Evolutionary conservation across 768 basidiomycete genomes (phyloP), one percentile per base, ranked within the genome.

Genomic region (Russula brevipes): DNA sequence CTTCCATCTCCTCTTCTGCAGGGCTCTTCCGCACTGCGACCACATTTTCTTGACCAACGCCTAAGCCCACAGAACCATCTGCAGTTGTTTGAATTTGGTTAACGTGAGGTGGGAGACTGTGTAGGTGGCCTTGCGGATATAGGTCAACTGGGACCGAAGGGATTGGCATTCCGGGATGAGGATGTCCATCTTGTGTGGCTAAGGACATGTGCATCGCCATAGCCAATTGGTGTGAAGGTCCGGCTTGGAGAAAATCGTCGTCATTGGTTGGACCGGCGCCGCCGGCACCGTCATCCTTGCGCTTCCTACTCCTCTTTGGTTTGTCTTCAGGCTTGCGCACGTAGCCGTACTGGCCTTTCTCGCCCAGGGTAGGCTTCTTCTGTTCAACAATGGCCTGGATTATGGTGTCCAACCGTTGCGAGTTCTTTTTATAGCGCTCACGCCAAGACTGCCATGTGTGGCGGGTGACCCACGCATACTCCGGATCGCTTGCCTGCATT

Each of bases 391-490:
- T 84, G 5, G 76, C 76, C 1, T 82, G 73, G 57, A 93, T 91
- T 58, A 82, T 73, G 11, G 70, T 70, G 69, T 92, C 89, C 42
- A 92, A 79, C 10, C 89, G 83, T 7, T 75, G 70, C 0, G 88
- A 77, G 64, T 93, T 87, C 74, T 92, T 92, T 77, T 92, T 91
- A 76, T 93, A 93, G 35, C 91, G 80, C 70, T 93, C 90, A 33
- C 91, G 82, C 90, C 90, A 93, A 16, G 90, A 93, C 67, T 91
- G 89, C 90, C 90, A 93, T 2, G 89, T 91, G 71, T 93, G 90
- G 16, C 89, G 85, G 31, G 77, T 79, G 19, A 91, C 91, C 90
- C 90, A 92, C 0, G 81, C 77, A 69, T 84, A 91, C 65, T 89
- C 88, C 2, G 88, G 85, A 64, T 90, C 86, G 54, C 75, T 74